Evolutionary conservation across 768 basidiomycete species (phyloP), one percentile per base, ranked within the genome.

Genomic region (Lactifluus echinatus): DNA sequence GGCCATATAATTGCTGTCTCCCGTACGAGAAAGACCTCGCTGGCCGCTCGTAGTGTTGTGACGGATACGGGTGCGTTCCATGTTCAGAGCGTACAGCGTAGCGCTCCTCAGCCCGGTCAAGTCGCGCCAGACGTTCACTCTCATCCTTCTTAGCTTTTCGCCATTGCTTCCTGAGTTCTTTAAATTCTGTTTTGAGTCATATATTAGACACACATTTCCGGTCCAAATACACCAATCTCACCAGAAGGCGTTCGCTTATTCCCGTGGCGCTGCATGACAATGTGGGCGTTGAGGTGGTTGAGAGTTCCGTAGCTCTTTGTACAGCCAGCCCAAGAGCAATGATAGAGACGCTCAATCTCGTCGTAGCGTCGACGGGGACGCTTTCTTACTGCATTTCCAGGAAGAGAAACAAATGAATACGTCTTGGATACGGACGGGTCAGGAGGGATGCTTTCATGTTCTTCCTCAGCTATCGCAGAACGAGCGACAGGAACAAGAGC

Each of bases 191-290:
- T 62, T 56, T 46, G 56, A 60, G 56, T 37, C 57, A n/a, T 43
- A 58, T 59, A 34, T 51, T 61, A 33, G 63, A 64, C 55, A 2
- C 51, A 55, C 36, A 23, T 48, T 24, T 33, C 45, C 39, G 28
- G n/a, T 57, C 11, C 24, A 14, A 50, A 50, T 43, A 3, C 40
- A 44, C 15, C 43, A 8, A 21, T 74, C 88, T 72, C 66, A 95
- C 95, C 94, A 55, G 81, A 82, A 12, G 95, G 95, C 69, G 82
- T 87, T 54, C 94, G 81, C 73, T 95, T 97, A 15, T 76, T 55
- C 42, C 95, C 95, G 69, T 99, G 95, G 71, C 89, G 89, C 71
- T 97, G 95, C 90, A 96, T 96, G n/a, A 85, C 87, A 56, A 97
- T 92, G 70, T 99, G 95, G 29, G 93, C 93, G 69, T 99, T 99